Conservation (phyloP, 352 stramenopile genomes). For the Phytophthora nicotianae region DNA sequence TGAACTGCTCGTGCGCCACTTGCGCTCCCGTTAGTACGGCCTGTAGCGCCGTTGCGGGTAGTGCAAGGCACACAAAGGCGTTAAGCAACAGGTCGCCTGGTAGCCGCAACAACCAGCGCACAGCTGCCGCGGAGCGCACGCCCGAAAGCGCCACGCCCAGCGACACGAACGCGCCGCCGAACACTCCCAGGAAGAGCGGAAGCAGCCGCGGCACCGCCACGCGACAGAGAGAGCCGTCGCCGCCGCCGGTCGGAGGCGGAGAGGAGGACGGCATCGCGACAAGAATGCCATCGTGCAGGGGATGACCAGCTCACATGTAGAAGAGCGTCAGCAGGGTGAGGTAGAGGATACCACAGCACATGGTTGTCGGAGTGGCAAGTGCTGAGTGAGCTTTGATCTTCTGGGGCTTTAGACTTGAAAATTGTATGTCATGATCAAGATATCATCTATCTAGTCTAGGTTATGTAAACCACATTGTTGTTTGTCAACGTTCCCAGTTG, state of each 20-base stretch:
- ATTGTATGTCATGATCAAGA: not conserved
- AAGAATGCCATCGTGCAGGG: slow-evolving; percentile 19
- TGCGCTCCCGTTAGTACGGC: slow-evolving; percentile 14
- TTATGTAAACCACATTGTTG: not conserved
- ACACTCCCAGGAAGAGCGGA: slow-evolving; percentile 31
- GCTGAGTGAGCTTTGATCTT: no score
- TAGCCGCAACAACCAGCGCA: slow-evolving; percentile 47
- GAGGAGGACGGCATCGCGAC: slow-evolving; percentile 19
- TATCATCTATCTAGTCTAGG: slow-evolving; percentile 5
- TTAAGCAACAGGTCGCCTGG: slow-evolving; percentile 24
- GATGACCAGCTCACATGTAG: slow-evolving; percentile 31
- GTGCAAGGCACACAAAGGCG: slow-evolving; percentile 20
- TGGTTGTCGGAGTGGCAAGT: no score
- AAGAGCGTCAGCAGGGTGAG: slow-evolving; percentile 19
- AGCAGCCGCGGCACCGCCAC: slow-evolving; percentile 17
- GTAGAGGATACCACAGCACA: slow-evolving; percentile 12
- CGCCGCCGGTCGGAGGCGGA: slow-evolving; percentile 5
- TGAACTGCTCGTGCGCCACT: slow-evolving; percentile 11
- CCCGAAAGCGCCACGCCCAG: slow-evolving; percentile 49
- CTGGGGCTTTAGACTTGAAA: slow-evolving; percentile 1
- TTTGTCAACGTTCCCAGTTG: not conserved
- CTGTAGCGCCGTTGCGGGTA: slow-evolving; percentile 21
- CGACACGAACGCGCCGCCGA: slow-evolving; percentile 27
- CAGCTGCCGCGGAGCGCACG: slow-evolving; percentile 19
- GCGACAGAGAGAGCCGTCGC: slow-evolving; percentile 15